These are phyloP conservation scores for Voacanga thouarsii DNA, from an alignment of 257 asterid species.

Conservation along the genomic window DNA sequence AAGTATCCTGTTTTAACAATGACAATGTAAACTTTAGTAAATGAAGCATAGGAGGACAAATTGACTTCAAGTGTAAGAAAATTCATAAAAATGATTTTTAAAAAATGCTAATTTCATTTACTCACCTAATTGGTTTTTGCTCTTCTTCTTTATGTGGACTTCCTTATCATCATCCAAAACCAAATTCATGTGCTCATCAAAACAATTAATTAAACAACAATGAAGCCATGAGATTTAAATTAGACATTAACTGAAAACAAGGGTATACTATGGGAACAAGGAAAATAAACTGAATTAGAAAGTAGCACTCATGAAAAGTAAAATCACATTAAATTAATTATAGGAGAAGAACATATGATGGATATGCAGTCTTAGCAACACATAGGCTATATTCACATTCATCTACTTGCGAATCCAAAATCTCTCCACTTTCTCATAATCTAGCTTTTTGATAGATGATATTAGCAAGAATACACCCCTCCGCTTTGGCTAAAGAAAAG, in stretches of 20 bases:
- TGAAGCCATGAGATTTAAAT: neutral
- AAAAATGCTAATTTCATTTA: neutral
- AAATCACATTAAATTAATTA: no score
- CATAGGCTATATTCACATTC: no score
- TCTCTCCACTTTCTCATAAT: neutral
- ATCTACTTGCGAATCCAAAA: no score
- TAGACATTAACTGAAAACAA: neutral
- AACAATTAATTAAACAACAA: conserved; percentile 29
- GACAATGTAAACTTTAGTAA: conserved; percentile 10
- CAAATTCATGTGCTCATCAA: conserved; percentile 59
- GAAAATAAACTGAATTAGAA: no score
- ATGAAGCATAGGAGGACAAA: neutral
- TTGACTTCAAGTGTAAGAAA: neutral
- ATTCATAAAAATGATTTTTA: neutral
- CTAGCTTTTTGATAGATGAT: neutral
- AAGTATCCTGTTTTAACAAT: conserved; percentile 44
- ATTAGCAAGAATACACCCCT: no score
- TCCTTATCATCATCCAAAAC: conserved; percentile 64
- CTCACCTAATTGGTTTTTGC: conserved; percentile 52
- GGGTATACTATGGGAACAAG: neutral
- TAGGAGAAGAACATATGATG: no score
- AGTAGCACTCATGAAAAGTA: no score
- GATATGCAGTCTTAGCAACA: no score
- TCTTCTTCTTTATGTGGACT: conserved; percentile 53
- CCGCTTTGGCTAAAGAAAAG: neutral